Conservation (phyloP, 2,329 filamentous ascomycete genomes). For the Ophiocordyceps australis region DNA sequence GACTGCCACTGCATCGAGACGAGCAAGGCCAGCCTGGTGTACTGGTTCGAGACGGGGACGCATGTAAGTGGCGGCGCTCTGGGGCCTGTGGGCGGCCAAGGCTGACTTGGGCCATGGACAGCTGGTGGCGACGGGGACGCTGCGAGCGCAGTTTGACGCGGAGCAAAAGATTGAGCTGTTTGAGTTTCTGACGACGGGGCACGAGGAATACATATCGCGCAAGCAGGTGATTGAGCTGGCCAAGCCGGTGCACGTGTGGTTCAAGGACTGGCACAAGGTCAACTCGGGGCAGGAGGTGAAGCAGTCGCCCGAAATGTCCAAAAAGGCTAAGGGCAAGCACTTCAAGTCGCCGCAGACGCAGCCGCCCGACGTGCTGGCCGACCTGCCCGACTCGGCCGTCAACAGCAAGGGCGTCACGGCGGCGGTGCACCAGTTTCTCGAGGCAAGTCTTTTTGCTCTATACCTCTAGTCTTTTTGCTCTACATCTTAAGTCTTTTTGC, state of each 20-base stretch:
- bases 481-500: too few relatives aligned
- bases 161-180: conserved; percentile 70
- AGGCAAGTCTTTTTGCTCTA: conserved; percentile 21
- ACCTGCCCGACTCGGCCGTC: conserved; percentile 39
- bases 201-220: conserved; percentile 73
- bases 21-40: conserved; percentile 60
- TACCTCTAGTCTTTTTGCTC: neutral
- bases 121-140: conserved; percentile 59
- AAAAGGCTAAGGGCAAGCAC: conserved; percentile 40
- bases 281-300: conserved; percentile 40
- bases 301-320: conserved; percentile 47
- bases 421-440: conserved; percentile 44
- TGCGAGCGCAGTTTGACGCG: conserved; percentile 64
- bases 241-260: conserved; percentile 43
- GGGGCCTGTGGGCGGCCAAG: neutral
- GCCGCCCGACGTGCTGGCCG: conserved; percentile 37
- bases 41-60: conserved; percentile 72
- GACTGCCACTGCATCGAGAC: conserved; percentile 62
- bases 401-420: conserved; percentile 42
- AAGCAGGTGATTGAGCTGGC: conserved; percentile 42
- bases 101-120: conserved; percentile 18
- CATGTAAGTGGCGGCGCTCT: conserved; percentile 38
- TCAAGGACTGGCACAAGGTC: conserved; percentile 44
- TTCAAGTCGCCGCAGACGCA: conserved; percentile 40
- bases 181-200: conserved; percentile 57